These are phyloP conservation scores for Vicia villosa DNA, from an alignment of 306 rosid genomes.

Conservation along the genomic window DNA sequence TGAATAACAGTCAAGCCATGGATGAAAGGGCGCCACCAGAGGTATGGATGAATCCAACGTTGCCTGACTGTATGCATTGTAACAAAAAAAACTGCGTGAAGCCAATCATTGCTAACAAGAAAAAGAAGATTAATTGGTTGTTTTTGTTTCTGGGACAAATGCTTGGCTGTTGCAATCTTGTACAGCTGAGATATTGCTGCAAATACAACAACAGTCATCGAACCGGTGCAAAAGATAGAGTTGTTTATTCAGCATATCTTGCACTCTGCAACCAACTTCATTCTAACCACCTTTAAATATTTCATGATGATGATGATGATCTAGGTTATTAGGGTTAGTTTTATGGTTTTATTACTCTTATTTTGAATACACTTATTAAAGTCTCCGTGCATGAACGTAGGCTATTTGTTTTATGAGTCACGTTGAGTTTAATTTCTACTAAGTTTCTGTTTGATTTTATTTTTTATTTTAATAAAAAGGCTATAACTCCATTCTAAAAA, in stretches of 20 bases:
- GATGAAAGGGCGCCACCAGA: slow-evolving; percentile 48
- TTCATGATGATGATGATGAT: too few species aligned
- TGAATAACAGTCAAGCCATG: neutral
- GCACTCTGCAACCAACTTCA: slow-evolving; percentile 51
- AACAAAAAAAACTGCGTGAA: slow-evolving; percentile 33
- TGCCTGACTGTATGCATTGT: slow-evolving; percentile 44
- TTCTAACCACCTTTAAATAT: slow-evolving; percentile 17
- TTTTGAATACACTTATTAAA: too few species aligned
- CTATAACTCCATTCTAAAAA: too few species aligned
- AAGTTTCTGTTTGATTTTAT: too few species aligned
- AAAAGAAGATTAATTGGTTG: slow-evolving; percentile 56
- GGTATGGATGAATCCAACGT: slow-evolving; percentile 44
- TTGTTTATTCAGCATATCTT: slow-evolving; percentile 53
- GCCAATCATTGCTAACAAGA: slow-evolving; percentile 42
- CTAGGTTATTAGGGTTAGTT: too few species aligned
- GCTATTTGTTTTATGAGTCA: too few species aligned
- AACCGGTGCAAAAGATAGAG: too few species aligned
- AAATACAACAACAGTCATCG: slow-evolving; percentile 50
- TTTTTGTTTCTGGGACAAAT: slow-evolving; percentile 57
- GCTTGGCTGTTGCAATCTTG: slow-evolving; percentile 53
- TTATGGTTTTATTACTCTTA: too few species aligned
- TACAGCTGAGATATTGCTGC: slow-evolving; percentile 60
- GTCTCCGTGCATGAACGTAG: too few species aligned
- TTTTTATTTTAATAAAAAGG: too few species aligned
- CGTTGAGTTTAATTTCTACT: too few species aligned